These are phyloP conservation scores for Phlyctochytrium arcticum DNA, from an alignment of 192 early-diverging fungal species.

Conservation along the genomic window DNA sequence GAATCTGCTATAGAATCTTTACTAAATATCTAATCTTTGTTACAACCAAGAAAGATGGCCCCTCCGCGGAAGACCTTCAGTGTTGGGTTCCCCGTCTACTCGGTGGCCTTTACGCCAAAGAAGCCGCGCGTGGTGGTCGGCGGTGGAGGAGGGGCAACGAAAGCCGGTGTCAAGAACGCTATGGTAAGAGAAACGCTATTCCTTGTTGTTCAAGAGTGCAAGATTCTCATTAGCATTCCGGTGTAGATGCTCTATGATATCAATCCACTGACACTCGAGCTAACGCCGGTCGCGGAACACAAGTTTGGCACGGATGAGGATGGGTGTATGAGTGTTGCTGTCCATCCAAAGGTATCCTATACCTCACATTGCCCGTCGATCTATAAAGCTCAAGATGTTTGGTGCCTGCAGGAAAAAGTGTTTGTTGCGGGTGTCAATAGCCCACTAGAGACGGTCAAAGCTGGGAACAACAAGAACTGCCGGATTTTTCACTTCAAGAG, in stretches of 20 bases:
- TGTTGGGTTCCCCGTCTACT: constrained; percentile 46
- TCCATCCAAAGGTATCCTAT: constrained; percentile 79
- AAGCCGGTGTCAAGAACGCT: constrained; percentile 84
- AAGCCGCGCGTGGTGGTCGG: constrained; percentile 47
- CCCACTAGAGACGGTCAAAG: constrained; percentile 51
- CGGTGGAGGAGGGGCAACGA: constrained; percentile 82
- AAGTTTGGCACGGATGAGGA: constrained; percentile 62
- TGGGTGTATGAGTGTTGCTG: constrained; percentile 74
- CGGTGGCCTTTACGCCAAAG: constrained; percentile 35
- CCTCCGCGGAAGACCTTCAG: constrained; percentile 4
- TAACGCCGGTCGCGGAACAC: constrained; percentile 27
- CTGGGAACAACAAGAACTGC: constrained; percentile 75
- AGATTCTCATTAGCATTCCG: not conserved
- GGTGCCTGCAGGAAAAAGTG: constrained; percentile 54
- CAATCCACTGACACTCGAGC: constrained; percentile 29
- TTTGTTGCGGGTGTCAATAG: constrained; percentile 73
- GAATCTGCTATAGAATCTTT: too few species aligned
- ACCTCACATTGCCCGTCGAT: too few species aligned
- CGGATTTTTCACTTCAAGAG: constrained; percentile 65
- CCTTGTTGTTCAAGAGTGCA: not conserved
- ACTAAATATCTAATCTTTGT: too few species aligned
- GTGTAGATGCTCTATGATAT: constrained; percentile 35
- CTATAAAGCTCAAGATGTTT: not conserved
- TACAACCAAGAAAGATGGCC: too few species aligned
- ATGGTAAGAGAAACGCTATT: constrained; percentile 48